Evolutionary conservation across 2,329 filamentous ascomycete species (phyloP), one percentile per base, ranked within the genome.

Genomic region (Penicillium rolfsii): DNA sequence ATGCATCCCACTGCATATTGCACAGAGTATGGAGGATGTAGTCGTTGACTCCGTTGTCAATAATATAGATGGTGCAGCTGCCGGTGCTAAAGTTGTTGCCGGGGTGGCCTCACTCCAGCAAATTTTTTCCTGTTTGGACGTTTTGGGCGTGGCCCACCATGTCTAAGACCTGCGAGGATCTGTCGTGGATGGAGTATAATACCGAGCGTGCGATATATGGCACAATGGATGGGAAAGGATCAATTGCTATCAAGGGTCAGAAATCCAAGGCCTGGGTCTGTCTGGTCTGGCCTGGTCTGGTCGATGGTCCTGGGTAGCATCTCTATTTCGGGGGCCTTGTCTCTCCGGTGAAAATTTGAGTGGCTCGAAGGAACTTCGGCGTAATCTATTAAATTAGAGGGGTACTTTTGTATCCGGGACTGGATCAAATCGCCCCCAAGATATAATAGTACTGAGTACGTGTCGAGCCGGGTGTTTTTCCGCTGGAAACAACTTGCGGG

Each of bases 121-220:
- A 16, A 26, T 9, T 28, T 3, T 30, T 26, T 30, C 9, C 12
- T 48, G 12, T n/a, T 16, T 46, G 43, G 16, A 22, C 30, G 30
- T 33, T 57, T 54, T 58, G 62, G 59, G 62, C 52, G 56, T 56
- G 60, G 66, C 62, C 56, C 64, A 22, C 30, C 59, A 38, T 63
- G 60, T 60, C 62, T 64, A 52, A 64, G 60, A 67, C 62, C 55
- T 43, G 40, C 11, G 19, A 22, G n/a, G 38, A n/a, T 43, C 40
- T 19, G 24, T n/a, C 40, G 24, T 43, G 8, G 40, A 19, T 5
- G n/a, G n/a, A 19, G 38, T 19, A 4, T 26, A 28, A 26, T 28
- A 30, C 45, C 45, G 26, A 48, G 26, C 14, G 45, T 8, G 3
- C 16, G 2, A 28, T n/a, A 26, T 8, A 26, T 16, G 43, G 43